Evolutionary conservation across 2,329 filamentous ascomycete genomes (phyloP).

Genomic region (Blumeriella jaapii): DNA sequence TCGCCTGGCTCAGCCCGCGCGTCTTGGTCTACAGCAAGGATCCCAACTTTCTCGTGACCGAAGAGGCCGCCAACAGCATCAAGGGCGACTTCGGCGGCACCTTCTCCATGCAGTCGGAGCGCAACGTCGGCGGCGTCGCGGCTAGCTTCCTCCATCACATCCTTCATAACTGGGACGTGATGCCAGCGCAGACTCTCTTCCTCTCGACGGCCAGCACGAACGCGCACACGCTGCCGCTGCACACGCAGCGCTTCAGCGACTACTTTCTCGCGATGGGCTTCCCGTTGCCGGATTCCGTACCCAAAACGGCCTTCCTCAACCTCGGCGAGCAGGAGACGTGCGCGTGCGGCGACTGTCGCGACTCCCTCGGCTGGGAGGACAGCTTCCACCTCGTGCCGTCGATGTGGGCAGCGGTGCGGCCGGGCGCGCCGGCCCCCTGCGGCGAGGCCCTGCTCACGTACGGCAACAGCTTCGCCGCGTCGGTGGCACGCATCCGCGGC

Average conservation of each 20-base stretch:
- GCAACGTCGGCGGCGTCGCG: conserved; percentile 34
- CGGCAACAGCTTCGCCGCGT: conserved; percentile 37
- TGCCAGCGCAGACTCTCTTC: conserved; percentile 36
- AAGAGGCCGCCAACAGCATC: conserved; percentile 2
- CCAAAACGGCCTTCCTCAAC: conserved; percentile 32
- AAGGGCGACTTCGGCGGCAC: conserved; percentile 10
- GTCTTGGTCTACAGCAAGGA: conserved; percentile 25
- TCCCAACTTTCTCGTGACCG: conserved; percentile 5
- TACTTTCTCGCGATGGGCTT: conserved; percentile 24
- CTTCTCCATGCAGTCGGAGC: conserved; percentile 19
- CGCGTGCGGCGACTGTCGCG: conserved; percentile 30
- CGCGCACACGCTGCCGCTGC: conserved; percentile 3
- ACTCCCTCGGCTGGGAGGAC: conserved; percentile 32
- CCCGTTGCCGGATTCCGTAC: conserved; percentile 31
- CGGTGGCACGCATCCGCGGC: conserved; percentile 31
- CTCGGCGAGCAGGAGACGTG: conserved; percentile 32
- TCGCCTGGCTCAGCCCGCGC: conserved; percentile 10
- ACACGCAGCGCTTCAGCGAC: conserved; percentile 9
- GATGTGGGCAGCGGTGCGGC: conserved; percentile 27
- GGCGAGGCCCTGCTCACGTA: conserved; percentile 31
- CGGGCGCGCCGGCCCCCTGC: conserved; percentile 23
- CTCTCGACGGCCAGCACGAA: conserved; percentile 25
- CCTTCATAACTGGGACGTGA: conserved; percentile 30
- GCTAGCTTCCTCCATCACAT: conserved; percentile 38
- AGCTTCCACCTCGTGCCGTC: conserved; percentile 28